Evolutionary conservation across 495 filamentous ascomycete species (phyloP).

Genomic region (Monascus purpureus): DNA sequence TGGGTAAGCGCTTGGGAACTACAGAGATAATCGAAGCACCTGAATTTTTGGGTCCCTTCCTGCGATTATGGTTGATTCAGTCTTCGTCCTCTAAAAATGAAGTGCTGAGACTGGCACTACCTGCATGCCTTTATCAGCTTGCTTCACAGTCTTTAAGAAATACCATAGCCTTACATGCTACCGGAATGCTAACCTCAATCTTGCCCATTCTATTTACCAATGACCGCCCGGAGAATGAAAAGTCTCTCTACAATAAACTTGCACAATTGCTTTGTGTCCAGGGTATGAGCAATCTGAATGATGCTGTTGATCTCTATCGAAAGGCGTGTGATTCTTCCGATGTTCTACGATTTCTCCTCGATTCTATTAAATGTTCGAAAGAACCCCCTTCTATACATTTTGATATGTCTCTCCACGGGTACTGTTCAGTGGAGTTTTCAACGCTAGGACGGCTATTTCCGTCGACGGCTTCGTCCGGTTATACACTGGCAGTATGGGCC

Average conservation of each 20-base stretch:
- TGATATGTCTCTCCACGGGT: constrained; percentile 78
- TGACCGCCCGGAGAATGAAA: constrained; percentile 33
- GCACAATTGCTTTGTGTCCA: constrained; percentile 21
- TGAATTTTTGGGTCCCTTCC: constrained; percentile 24
- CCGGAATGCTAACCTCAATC: constrained; percentile 59
- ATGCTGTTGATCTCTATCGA: constrained; percentile 64
- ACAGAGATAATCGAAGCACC: constrained; percentile 29
- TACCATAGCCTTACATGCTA: constrained; percentile 60
- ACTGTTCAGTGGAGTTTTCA: constrained; percentile 75
- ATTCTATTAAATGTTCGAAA: constrained; percentile 55
- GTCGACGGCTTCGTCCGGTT: constrained; percentile 59
- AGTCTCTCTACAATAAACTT: constrained; percentile 39
- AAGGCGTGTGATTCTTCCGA: constrained; percentile 44
- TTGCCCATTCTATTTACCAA: constrained; percentile 52
- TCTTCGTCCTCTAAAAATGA: constrained; percentile 14
- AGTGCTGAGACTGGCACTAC: constrained; percentile 20
- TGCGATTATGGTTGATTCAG: constrained; percentile 28
- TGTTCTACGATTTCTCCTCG: constrained; percentile 58
- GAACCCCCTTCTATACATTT: constrained; percentile 82
- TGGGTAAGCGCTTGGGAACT: constrained; percentile 22
- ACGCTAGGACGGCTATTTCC: constrained; percentile 75
- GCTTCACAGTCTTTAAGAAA: constrained; percentile 54
- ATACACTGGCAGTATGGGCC: constrained; percentile 81
- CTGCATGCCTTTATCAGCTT: constrained; percentile 29
- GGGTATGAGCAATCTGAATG: constrained; percentile 62